phyloP scores from a whole-genome alignment of 805 yeast genomes.

The Wickerhamomyces silvicola region DNA sequence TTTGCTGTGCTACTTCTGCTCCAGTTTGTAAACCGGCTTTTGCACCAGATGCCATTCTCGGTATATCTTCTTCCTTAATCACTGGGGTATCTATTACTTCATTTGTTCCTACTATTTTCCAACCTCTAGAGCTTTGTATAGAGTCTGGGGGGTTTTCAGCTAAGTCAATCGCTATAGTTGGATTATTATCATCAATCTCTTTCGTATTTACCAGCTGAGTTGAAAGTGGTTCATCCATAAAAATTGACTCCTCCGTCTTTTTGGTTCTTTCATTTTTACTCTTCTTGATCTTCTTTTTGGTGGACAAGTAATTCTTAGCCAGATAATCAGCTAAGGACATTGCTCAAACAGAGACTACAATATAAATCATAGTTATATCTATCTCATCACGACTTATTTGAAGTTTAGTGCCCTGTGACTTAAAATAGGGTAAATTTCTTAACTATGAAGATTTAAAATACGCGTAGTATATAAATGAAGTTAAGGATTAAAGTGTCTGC shows the following conservation, averaged over 20 bases:
- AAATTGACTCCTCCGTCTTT: slow-evolving; percentile 11
- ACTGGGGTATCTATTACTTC: slow-evolving; percentile 6
- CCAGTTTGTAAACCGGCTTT: slow-evolving; percentile 43
- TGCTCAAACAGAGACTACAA: too few species aligned
- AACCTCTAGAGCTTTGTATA: slow-evolving; percentile 7
- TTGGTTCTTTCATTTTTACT: slow-evolving; percentile 10
- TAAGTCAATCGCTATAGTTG: neutral
- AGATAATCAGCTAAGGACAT: slow-evolving; percentile 45
- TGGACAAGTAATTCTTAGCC: slow-evolving; percentile 35
- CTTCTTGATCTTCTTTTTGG: slow-evolving; percentile 24
- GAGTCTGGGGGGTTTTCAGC: neutral
- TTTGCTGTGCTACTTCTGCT: slow-evolving; percentile 32
- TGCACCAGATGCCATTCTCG: slow-evolving; percentile 25
- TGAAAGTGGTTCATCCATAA: neutral
- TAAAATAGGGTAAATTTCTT: too few species aligned
- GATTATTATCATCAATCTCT: neutral
- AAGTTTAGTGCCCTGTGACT: too few species aligned
- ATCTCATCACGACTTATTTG: too few species aligned
- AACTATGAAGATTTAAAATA: too few species aligned
- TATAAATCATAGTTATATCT: too few species aligned
- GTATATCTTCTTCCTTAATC: neutral
- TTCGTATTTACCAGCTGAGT: neutral
- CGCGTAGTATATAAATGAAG: too few species aligned
- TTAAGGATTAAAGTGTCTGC: too few species aligned
- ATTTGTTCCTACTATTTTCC: slow-evolving; percentile 19